phyloP scores from a whole-genome alignment of 2,329 filamentous ascomycete species.

The Cercospora nicotianae region DNA sequence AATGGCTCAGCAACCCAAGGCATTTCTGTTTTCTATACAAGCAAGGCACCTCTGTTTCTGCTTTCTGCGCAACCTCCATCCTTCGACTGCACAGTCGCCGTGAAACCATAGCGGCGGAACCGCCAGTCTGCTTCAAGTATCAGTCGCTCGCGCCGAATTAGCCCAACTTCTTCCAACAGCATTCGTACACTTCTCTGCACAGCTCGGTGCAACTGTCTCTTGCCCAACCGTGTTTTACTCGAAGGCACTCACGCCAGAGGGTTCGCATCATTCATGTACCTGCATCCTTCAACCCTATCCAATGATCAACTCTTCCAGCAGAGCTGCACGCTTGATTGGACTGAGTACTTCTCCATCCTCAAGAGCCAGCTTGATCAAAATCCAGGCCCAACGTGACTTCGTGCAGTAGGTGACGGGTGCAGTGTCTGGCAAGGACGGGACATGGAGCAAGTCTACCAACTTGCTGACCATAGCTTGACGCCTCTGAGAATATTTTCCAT shows the following conservation, averaged over 20 bases:
- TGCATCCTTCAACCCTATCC: background rate
- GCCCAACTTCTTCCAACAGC: background rate
- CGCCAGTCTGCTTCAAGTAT: background rate
- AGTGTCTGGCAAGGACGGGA: background rate
- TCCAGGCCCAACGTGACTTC: background rate
- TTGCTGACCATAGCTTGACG: background rate
- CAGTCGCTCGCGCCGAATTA: background rate
- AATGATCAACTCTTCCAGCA: background rate
- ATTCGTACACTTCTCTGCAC: background rate
- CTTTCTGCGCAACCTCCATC: background rate
- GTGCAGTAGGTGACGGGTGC: slow-evolving; percentile 1
- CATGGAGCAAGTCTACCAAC: background rate
- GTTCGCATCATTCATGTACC: background rate
- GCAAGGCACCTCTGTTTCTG: background rate
- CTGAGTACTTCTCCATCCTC: background rate
- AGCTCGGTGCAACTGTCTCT: background rate
- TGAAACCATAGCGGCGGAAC: background rate
- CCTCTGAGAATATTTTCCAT: background rate
- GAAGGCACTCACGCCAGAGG: background rate
- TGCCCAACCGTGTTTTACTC: background rate
- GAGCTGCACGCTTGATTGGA: background rate
- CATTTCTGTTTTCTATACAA: background rate
- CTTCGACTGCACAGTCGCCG: too few species aligned
- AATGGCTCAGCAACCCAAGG: too few species aligned
- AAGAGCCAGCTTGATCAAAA: background rate